A percentile compares a stretch with the other conserved stretches of the same genome.
Conservation (phyloP, 1,139 yeast species). For the Lodderomyces parapsilosis region DNA sequence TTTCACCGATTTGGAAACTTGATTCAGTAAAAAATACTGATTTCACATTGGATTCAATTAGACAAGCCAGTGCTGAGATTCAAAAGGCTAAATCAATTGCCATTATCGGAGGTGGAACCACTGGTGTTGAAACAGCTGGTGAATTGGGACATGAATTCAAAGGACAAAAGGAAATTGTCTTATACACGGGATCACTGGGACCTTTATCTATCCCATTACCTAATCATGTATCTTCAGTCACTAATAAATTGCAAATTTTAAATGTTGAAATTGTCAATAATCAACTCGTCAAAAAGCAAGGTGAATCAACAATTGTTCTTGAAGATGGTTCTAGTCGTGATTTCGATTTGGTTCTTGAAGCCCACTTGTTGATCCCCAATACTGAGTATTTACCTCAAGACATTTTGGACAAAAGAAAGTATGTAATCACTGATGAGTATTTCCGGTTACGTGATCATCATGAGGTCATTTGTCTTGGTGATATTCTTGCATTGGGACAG, state of each 20-base stretch:
- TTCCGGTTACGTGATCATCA: constrained; percentile 22
- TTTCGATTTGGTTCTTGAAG: constrained; percentile 29
- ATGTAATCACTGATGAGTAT: constrained; percentile 24
- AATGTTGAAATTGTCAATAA: constrained; percentile 29
- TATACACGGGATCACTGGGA: constrained; percentile 27
- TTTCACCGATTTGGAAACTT: constrained; percentile 26
- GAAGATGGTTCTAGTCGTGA: constrained; percentile 17
- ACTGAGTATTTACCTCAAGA: constrained; percentile 21
- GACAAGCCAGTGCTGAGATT: constrained; percentile 16
- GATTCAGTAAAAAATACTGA: constrained; percentile 15
- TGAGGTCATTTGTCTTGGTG: constrained; percentile 35
- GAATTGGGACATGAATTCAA: constrained; percentile 27
- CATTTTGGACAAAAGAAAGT: constrained; percentile 21
- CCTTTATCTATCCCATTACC: constrained; percentile 22
- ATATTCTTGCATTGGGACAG: constrained; percentile 24
- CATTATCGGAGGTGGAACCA: constrained; percentile 39
- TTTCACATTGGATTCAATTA: constrained; percentile 17
- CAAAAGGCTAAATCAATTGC: constrained; percentile 26
- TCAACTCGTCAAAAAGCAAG: constrained; percentile 11
- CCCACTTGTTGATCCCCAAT: constrained; percentile 23
- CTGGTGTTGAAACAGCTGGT: constrained; percentile 42
- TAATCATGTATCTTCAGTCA: constrained; percentile 17
- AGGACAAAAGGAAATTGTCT: constrained; percentile 20
- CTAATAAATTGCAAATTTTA: constrained; percentile 19
- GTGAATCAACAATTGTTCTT: constrained; percentile 9